Conservation (phyloP, 805 yeast species). For the Vanderwaltozyma verrucispora region DNA sequence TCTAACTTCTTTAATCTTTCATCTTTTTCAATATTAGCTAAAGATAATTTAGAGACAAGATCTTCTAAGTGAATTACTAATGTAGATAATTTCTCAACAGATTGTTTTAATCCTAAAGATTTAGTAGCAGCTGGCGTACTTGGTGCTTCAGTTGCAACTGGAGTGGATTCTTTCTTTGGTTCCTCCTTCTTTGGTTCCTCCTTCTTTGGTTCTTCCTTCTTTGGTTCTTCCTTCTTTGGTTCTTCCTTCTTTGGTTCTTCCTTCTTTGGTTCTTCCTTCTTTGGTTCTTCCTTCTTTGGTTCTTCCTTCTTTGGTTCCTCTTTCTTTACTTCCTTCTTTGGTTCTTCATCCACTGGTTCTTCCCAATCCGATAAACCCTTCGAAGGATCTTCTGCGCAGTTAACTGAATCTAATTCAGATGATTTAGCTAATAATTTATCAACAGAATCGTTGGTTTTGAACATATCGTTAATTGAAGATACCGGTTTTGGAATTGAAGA, state of each 20-base stretch:
- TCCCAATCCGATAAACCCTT: conserved; percentile 26
- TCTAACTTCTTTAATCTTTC: conserved; percentile 49
- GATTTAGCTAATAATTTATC: conserved; percentile 23
- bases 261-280: conserved; percentile 9
- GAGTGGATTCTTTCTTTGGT: conserved; percentile 6
- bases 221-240: conserved; percentile 9
- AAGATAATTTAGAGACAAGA: conserved; percentile 41
- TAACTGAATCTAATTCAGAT: conserved; percentile 19
- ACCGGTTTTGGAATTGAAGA: conserved; percentile 20
- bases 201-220: conserved; percentile 17
- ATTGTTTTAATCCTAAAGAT: conserved; percentile 58
- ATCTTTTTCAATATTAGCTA: conserved; percentile 55
- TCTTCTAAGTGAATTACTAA: conserved; percentile 49
- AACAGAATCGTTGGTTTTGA: conserved; percentile 22
- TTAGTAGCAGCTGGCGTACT: conserved; percentile 19
- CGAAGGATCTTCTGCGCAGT: conserved; percentile 29
- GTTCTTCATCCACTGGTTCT: conserved; percentile 17
- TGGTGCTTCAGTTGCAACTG: conserved; percentile 8
- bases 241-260: conserved; percentile 6
- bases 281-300: conserved; percentile 7
- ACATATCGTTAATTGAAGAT: conserved; percentile 13
- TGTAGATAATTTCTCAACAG: conserved; percentile 55
- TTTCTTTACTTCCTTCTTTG: conserved; percentile 6
- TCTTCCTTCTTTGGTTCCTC: conserved; percentile 9
- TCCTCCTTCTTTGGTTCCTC: conserved; percentile 7